Evolutionary conservation across 495 filamentous ascomycete genomes (phyloP).

Genomic region (Mytilinidion resinicola): DNA sequence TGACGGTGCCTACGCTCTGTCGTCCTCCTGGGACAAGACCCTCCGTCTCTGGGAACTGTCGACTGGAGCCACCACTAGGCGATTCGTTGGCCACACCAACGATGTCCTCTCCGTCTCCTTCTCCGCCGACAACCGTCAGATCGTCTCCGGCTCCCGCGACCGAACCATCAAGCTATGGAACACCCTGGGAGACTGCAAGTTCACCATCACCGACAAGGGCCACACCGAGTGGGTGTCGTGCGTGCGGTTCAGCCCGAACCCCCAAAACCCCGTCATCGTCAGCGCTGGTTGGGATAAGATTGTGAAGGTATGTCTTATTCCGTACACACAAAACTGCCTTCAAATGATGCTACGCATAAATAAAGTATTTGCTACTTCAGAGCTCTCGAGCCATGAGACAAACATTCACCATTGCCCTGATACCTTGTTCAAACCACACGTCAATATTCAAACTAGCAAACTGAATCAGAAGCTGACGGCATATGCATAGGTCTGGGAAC

Average conservation of each 20-base stretch:
- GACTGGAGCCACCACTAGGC: constrained; percentile 89
- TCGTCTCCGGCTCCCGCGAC: constrained; percentile 97
- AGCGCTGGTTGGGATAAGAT: constrained; percentile 99
- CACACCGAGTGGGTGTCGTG: constrained; percentile 99
- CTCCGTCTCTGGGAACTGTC: constrained; percentile 99
- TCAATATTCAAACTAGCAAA: background rate
- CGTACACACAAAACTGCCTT: constrained; percentile 17
- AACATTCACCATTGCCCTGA: constrained; percentile 89
- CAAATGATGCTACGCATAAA: constrained; percentile 86
- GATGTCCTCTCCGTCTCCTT: constrained; percentile 99
- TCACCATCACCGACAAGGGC: constrained; percentile 99
- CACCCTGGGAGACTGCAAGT: constrained; percentile 99
- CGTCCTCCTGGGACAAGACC: constrained; percentile 99
- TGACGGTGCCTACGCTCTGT: constrained; percentile 98
- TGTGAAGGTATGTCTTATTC: constrained; percentile 77
- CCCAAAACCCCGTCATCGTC: constrained; percentile 99
- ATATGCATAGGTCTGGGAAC: constrained; percentile 83
- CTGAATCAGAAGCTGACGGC: constrained; percentile 8
- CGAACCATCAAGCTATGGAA: constrained; percentile 99
- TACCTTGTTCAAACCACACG: constrained; percentile 30
- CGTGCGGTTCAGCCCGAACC: constrained; percentile 99
- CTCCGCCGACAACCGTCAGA: constrained; percentile 99
- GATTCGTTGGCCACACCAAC: constrained; percentile 98
- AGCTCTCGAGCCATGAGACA: constrained; percentile 96
- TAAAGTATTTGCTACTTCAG: constrained; percentile 99